A percentile compares a stretch with the other conserved stretches of the same genome.
Evolutionary conservation across 352 stramenopile species (phyloP).

Genomic region (Pythium oligandrum): DNA sequence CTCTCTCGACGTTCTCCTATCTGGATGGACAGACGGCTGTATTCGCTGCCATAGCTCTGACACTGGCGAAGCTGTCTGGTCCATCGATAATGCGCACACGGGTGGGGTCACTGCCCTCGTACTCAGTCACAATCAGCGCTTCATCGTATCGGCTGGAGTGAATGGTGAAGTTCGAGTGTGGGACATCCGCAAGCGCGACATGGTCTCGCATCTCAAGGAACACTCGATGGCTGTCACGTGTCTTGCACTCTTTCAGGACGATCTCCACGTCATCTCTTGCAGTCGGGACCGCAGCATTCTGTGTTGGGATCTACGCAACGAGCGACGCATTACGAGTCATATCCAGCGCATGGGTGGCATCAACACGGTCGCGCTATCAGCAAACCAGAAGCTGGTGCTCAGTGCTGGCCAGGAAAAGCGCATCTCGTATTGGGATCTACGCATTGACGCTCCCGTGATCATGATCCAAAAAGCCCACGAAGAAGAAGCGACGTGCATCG

Average conservation of each 20-base stretch:
- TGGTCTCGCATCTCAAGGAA: conserved; percentile 91
- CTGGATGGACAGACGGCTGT: conserved; percentile 87
- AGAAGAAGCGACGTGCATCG: conserved; percentile 88
- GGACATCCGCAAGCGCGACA: conserved; percentile 89
- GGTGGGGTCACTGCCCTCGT: conserved; percentile 86
- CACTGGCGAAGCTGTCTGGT: conserved; percentile 79
- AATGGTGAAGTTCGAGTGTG: conserved; percentile 90
- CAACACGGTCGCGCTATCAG: conserved; percentile 86
- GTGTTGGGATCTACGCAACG: conserved; percentile 90
- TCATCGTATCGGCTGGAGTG: conserved; percentile 76
- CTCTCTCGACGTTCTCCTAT: conserved; percentile 84
- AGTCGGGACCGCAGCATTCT: conserved; percentile 88
- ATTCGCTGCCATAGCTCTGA: conserved; percentile 87
- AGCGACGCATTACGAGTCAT: conserved; percentile 83
- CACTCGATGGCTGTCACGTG: conserved; percentile 85
- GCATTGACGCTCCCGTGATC: conserved; percentile 78
- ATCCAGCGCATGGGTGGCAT: conserved; percentile 92
- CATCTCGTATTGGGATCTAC: conserved; percentile 91
- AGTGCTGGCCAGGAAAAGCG: conserved; percentile 90
- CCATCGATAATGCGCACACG: conserved; percentile 88
- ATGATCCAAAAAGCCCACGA: conserved; percentile 71
- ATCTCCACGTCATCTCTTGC: conserved; percentile 87
- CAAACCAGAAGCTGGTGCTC: conserved; percentile 86
- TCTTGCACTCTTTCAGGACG: conserved; percentile 87
- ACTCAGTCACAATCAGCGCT: conserved; percentile 88